Conservation (phyloP, 352 stramenopile species). For the Globisporangium apiculatum region DNA sequence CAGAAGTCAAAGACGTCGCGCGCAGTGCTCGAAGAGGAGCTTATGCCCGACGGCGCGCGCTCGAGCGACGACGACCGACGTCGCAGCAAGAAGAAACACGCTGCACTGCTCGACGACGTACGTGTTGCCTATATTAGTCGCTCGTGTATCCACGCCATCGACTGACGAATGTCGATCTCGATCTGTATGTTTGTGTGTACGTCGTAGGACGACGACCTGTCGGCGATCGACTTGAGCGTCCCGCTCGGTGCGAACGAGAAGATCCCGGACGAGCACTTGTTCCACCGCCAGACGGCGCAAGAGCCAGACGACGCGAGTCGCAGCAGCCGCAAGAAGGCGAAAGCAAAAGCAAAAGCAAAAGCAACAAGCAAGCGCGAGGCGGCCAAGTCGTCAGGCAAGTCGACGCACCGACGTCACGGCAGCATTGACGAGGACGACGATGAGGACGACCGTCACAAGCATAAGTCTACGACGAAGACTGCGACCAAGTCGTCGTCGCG, state of each 20-base stretch:
- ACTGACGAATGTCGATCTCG: not conserved
- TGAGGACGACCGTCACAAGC: not conserved
- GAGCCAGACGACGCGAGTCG: constrained; percentile 14
- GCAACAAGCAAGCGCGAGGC: not conserved
- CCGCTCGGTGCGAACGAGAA: constrained; percentile 70
- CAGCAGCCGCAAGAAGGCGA: not conserved
- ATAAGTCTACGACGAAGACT: not conserved
- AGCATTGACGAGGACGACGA: not conserved
- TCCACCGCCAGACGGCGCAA: constrained; percentile 44
- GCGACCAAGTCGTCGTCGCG: too few species aligned
- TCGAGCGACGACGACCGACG: constrained; percentile 66
- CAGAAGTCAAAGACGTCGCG: constrained; percentile 42
- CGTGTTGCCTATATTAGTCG: not conserved
- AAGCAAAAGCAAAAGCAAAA: too few species aligned
- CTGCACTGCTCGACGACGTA: constrained; percentile 28
- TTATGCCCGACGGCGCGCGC: constrained; percentile 70
- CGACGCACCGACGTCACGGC: not conserved
- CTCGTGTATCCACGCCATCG: not conserved
- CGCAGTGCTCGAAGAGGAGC: constrained; percentile 57
- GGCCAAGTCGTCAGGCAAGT: not conserved
- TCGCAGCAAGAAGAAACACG: constrained; percentile 42
- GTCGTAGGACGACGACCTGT: constrained; percentile 54
- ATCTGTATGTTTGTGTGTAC: not conserved
- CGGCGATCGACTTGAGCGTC: constrained; percentile 70
- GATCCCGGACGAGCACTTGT: constrained; percentile 78